These are phyloP conservation scores for Paracoccidioides brasiliensis DNA, from an alignment of 2,329 filamentous ascomycete genomes.

Conservation along the genomic window DNA sequence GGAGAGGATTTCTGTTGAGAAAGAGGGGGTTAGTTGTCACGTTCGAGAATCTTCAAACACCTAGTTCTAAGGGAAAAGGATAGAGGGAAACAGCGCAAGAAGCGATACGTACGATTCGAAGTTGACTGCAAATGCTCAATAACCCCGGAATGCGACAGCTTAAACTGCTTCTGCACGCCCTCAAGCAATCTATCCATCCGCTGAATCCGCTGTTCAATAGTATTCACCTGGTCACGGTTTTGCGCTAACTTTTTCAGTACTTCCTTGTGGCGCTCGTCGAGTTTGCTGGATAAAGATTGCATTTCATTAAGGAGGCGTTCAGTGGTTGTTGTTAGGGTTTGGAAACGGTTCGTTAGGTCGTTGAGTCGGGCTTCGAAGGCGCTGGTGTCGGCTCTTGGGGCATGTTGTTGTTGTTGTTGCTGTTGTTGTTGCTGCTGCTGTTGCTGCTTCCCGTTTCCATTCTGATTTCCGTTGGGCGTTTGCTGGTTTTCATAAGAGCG, in stretches of 20 bases:
- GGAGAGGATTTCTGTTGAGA: slow-evolving; percentile 35
- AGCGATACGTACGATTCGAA: slow-evolving; percentile 34
- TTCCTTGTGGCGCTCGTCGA: slow-evolving; percentile 43
- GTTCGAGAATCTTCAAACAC: slow-evolving; percentile 26
- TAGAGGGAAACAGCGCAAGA: slow-evolving; percentile 10
- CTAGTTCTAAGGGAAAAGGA: not conserved
- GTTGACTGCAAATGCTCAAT: slow-evolving; percentile 40
- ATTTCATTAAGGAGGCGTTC: slow-evolving; percentile 40
- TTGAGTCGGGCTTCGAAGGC: slow-evolving; percentile 22
- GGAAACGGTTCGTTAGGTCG: slow-evolving; percentile 63
- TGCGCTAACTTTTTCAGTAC: slow-evolving; percentile 26
- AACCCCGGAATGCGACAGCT: slow-evolving; percentile 41
- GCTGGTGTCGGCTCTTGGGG: slow-evolving; percentile 19
- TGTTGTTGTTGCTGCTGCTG: not conserved
- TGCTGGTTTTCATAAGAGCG: slow-evolving; percentile 12
- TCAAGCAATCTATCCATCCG: slow-evolving; percentile 41
- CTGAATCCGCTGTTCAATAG: slow-evolving; percentile 37
- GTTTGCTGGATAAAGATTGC: slow-evolving; percentile 40
- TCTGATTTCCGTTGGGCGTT: slow-evolving; percentile 19
- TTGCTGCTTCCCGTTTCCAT: slow-evolving; percentile 20
- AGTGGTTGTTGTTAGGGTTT: slow-evolving; percentile 46
- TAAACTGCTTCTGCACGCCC: slow-evolving; percentile 41
- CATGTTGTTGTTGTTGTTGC: slow-evolving; percentile 8
- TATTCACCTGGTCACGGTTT: slow-evolving; percentile 25
- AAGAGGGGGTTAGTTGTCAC: slow-evolving; percentile 25